Conservation (phyloP, 2,329 filamentous ascomycete species). For the Paecilomyces fulvus region DNA sequence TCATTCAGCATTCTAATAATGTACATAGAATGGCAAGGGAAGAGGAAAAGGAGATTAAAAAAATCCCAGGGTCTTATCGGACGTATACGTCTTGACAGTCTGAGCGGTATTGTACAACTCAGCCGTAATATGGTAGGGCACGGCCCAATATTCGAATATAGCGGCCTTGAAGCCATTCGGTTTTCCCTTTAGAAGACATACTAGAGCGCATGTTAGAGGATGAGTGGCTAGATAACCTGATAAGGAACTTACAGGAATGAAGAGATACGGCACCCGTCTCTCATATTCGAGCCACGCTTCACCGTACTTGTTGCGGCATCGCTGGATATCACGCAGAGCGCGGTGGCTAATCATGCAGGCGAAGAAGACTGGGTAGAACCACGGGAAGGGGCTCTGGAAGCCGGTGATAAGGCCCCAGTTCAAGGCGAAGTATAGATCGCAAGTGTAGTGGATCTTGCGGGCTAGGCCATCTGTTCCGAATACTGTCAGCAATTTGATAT, state of each 20-base stretch:
- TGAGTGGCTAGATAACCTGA: background rate
- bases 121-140: background rate
- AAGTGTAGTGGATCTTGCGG: constrained; percentile 73
- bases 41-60: background rate
- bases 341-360: constrained; percentile 71
- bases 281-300: constrained; percentile 77
- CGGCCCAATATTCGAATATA: background rate
- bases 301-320: constrained; percentile 70
- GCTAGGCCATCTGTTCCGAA: constrained; percentile 52
- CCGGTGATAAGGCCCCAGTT: constrained; percentile 76
- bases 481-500: constrained; percentile 11
- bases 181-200: background rate
- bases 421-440: constrained; percentile 68
- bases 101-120: background rate
- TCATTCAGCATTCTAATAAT: background rate
- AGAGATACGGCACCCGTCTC: constrained; percentile 70
- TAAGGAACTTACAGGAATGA: constrained; percentile 56
- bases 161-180: background rate
- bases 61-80: background rate
- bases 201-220: background rate
- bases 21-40: background rate
- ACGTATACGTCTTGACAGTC: background rate
- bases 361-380: constrained; percentile 85
- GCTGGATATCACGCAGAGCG: constrained; percentile 63
- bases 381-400: constrained; percentile 73